A percentile compares a stretch with the other conserved stretches of the same genome.
These are phyloP conservation scores for Echeveria elegans DNA, from an alignment of 164 flowering plant genomes.

Conservation along the genomic window DNA sequence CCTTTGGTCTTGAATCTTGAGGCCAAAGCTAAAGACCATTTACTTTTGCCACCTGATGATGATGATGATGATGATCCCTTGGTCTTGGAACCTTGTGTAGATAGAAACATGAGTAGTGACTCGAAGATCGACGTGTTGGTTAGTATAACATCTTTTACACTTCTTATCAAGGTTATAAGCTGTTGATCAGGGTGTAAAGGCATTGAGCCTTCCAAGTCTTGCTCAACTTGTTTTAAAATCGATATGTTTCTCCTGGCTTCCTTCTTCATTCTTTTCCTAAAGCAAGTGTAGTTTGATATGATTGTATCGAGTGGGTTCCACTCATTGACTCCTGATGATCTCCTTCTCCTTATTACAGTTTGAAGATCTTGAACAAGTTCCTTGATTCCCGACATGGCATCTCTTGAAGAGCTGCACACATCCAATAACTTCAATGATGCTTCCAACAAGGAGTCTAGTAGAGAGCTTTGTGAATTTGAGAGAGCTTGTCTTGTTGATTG, in stretches of 20 bases:
- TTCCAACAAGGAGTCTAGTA: background rate
- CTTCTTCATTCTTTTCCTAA: background rate
- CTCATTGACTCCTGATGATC: background rate
- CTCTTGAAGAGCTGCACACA: background rate
- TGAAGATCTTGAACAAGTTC: background rate
- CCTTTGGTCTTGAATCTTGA: conserved; percentile 1
- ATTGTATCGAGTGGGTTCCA: background rate
- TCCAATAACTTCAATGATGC: conserved; percentile 5
- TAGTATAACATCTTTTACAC: conserved; percentile 1
- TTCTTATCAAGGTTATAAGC: background rate
- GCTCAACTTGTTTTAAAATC: background rate
- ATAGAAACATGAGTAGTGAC: background rate
- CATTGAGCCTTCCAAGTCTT: background rate
- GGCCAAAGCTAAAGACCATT: background rate
- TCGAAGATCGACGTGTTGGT: background rate
- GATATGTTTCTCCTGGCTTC: background rate
- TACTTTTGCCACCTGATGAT: background rate
- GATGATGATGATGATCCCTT: too few species aligned
- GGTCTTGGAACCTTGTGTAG: background rate
- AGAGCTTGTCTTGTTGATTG: background rate
- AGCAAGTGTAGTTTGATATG: background rate
- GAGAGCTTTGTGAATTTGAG: background rate
- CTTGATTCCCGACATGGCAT: background rate
- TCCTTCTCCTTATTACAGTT: background rate
- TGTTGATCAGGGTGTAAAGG: background rate